Evolutionary conservation across 2,329 filamentous ascomycete genomes (phyloP).

Genomic region (Fusarium floridanum): DNA sequence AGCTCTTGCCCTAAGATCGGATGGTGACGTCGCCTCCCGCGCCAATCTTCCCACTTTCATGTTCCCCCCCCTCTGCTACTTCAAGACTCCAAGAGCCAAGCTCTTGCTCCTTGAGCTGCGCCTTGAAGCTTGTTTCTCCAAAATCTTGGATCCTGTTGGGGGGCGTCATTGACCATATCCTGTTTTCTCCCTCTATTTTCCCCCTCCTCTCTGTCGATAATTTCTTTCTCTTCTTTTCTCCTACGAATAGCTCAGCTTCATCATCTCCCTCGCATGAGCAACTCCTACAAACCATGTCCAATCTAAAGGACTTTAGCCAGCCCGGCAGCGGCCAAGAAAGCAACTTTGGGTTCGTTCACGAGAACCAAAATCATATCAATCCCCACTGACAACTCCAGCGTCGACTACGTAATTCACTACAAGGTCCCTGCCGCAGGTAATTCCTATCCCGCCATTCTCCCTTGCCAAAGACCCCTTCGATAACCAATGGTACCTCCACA

Average conservation of each 20-base stretch:
- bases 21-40: slow-evolving; percentile 39
- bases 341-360: slow-evolving; percentile 58
- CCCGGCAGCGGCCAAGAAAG: slow-evolving; percentile 44
- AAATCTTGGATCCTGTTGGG: slow-evolving; percentile 19
- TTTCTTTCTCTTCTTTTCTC: background rate
- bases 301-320: slow-evolving; percentile 49
- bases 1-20: slow-evolving; percentile 23
- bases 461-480: slow-evolving; percentile 6
- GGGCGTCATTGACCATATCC: slow-evolving; percentile 40
- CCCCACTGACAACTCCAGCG: slow-evolving; percentile 59
- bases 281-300: slow-evolving; percentile 48
- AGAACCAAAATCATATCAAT: background rate
- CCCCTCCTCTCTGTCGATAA: background rate
- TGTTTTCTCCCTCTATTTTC: slow-evolving; percentile 21
- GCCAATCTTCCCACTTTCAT: slow-evolving; percentile 15
- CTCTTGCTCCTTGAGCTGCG: slow-evolving; percentile 6
- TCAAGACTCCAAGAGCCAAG: slow-evolving; percentile 14
- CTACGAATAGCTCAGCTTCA: background rate
- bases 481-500: slow-evolving; percentile 50
- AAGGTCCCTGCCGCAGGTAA: slow-evolving; percentile 76
- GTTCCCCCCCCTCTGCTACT: slow-evolving; percentile 11
- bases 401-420: slow-evolving; percentile 91
- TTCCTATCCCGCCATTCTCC: slow-evolving; percentile 25
- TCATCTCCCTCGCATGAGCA: slow-evolving; percentile 15
- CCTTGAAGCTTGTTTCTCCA: slow-evolving; percentile 44